Conservation (phyloP, 2,329 filamentous ascomycete genomes). For the Stenocarpella maydis region DNA sequence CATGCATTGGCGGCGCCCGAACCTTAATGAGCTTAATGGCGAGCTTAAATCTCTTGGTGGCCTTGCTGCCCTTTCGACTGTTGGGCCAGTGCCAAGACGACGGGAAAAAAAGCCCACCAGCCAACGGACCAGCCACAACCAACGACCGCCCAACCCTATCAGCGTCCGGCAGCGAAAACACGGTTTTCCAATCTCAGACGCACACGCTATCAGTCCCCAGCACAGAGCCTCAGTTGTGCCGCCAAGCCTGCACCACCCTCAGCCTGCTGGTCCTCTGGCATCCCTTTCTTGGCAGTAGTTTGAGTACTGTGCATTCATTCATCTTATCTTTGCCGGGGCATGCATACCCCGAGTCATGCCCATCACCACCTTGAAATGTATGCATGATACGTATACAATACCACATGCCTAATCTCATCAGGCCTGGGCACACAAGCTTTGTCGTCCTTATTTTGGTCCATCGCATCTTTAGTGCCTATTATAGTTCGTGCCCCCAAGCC, state of each 20-base stretch:
- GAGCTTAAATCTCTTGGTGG: conserved; percentile 32
- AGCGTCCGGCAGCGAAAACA: not conserved
- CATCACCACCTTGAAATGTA: too few species aligned
- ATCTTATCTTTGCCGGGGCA: conserved; percentile 4
- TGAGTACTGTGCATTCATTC: not conserved
- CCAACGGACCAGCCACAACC: not conserved
- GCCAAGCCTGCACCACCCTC: conserved; percentile 7
- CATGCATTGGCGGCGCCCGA: conserved; percentile 34
- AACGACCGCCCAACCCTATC: not conserved
- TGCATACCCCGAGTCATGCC: not conserved
- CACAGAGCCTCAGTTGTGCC: not conserved
- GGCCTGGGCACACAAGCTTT: not conserved
- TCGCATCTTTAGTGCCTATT: conserved; percentile 19
- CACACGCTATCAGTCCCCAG: not conserved
- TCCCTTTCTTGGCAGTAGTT: conserved; percentile 1
- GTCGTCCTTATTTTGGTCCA: not conserved
- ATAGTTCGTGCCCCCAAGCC: not conserved
- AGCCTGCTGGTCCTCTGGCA: not conserved
- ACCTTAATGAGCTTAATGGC: conserved; percentile 36
- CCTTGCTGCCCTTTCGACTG: not conserved
- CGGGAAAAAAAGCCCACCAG: not conserved
- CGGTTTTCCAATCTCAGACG: not conserved
- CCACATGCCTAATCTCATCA: conserved; percentile 15
- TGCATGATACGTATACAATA: too few species aligned
- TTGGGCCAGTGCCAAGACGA: not conserved